Evolutionary conservation across 306 rosid species (phyloP).

Genomic region (Neltuma alba): DNA sequence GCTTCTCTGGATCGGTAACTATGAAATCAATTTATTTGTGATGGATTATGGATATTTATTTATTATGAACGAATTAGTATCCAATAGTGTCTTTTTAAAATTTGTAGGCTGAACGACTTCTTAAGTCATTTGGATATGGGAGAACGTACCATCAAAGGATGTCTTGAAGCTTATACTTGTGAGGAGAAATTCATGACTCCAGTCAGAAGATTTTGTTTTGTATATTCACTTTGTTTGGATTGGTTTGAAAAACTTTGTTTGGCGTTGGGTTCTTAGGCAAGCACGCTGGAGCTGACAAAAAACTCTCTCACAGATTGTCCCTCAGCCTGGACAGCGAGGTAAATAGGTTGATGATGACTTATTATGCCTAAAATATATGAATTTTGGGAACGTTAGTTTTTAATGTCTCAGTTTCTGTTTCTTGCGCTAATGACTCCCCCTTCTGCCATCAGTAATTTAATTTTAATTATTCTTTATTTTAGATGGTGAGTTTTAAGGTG

Average conservation of each 20-base stretch:
- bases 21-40: slow-evolving; percentile 24
- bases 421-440: neutral
- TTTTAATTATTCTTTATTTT: neutral
- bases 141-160: slow-evolving; percentile 86
- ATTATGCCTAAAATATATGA: neutral
- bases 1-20: slow-evolving; percentile 82
- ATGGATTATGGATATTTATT: slow-evolving; percentile 3
- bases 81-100: neutral
- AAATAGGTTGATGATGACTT: slow-evolving; percentile 8
- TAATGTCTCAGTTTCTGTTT: neutral
- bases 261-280: slow-evolving; percentile 58
- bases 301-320: slow-evolving; percentile 81
- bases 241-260: slow-evolving; percentile 6
- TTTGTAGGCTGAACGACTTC: slow-evolving; percentile 72
- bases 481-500: neutral
- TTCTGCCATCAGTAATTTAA: neutral
- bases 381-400: neutral
- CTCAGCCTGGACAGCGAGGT: slow-evolving; percentile 97
- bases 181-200: slow-evolving; percentile 41
- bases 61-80: neutral
- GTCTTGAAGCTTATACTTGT: slow-evolving; percentile 96
- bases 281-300: slow-evolving; percentile 92
- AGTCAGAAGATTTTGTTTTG: neutral
- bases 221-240: slow-evolving; percentile 16
- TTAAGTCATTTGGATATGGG: slow-evolving; percentile 79